These are phyloP conservation scores for Pythium scleroteichum DNA, from an alignment of 352 stramenopile species.

Conservation along the genomic window DNA sequence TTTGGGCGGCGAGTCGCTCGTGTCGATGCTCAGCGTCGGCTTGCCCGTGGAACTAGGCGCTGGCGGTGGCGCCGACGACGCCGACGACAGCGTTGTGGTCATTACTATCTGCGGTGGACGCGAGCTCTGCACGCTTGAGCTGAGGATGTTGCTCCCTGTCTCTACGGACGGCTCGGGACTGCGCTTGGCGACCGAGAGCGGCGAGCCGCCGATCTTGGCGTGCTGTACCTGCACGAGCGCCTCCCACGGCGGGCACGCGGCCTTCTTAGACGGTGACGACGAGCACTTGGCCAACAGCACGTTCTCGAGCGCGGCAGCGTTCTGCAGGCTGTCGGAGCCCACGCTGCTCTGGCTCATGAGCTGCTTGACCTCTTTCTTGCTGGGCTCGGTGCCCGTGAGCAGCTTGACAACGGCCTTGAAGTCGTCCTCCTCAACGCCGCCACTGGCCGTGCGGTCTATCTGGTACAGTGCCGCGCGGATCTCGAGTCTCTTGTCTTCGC, in stretches of 20 bases:
- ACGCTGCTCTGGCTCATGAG: conserved; percentile 63
- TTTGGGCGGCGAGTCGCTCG: conserved; percentile 4
- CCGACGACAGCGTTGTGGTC: neutral
- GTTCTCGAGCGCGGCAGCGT: conserved; percentile 64
- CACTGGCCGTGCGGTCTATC: conserved; percentile 61
- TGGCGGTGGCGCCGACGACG: neutral
- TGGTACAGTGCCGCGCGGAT: conserved; percentile 71
- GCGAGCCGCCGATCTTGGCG: conserved; percentile 35
- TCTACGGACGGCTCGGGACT: neutral
- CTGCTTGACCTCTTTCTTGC: conserved; percentile 69
- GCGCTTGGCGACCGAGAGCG: neutral
- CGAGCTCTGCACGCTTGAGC: neutral
- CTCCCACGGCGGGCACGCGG: conserved; percentile 70
- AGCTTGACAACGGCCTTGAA: conserved; percentile 81
- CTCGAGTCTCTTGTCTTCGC: conserved; percentile 79
- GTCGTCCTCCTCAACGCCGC: conserved; percentile 73
- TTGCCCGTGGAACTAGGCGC: neutral
- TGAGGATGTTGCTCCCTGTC: neutral
- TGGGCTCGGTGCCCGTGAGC: conserved; percentile 65
- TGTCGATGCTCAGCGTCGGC: neutral
- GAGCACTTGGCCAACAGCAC: conserved; percentile 72
- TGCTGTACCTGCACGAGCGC: conserved; percentile 74
- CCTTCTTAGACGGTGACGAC: conserved; percentile 69
- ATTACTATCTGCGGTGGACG: neutral
- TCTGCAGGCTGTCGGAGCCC: conserved; percentile 48